These are phyloP conservation scores for Daldinia childiae DNA, from an alignment of 495 filamentous ascomycete genomes.

Conservation along the genomic window DNA sequence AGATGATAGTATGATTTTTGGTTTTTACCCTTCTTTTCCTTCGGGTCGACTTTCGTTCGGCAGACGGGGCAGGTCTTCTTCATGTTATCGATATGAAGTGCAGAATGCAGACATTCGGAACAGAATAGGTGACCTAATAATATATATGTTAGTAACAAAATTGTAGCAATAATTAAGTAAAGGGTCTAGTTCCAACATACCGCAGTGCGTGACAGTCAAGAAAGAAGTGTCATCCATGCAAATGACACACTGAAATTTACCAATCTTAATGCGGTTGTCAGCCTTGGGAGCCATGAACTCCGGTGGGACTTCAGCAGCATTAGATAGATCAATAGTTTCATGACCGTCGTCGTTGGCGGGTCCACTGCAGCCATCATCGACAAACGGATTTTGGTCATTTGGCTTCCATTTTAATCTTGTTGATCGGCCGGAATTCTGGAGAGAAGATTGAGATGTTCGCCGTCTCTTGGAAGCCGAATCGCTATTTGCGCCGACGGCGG, in stretches of 20 bases:
- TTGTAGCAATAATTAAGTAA: neutral
- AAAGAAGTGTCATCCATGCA: slow-evolving; percentile 82
- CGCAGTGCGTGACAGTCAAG: slow-evolving; percentile 82
- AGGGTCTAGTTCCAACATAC: slow-evolving; percentile 60
- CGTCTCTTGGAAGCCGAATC: slow-evolving; percentile 43
- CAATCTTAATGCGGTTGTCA: slow-evolving; percentile 64
- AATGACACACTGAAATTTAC: slow-evolving; percentile 77
- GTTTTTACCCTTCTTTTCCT: slow-evolving; percentile 52
- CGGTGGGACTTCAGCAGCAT: slow-evolving; percentile 62
- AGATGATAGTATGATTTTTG: slow-evolving; percentile 63
- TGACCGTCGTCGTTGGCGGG: slow-evolving; percentile 45
- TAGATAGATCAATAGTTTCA: slow-evolving; percentile 70
- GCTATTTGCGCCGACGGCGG: slow-evolving; percentile 5
- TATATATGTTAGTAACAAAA: slow-evolving; percentile 16
- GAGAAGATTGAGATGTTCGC: slow-evolving; percentile 34
- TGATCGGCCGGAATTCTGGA: slow-evolving; percentile 42
- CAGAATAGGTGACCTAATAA: slow-evolving; percentile 84
- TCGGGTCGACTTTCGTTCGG: slow-evolving; percentile 64
- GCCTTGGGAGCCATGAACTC: slow-evolving; percentile 58
- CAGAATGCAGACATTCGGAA: slow-evolving; percentile 78
- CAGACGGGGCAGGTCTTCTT: slow-evolving; percentile 64
- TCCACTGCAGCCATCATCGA: slow-evolving; percentile 47
- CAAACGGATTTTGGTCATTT: slow-evolving; percentile 26
- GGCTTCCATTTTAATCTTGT: slow-evolving; percentile 45
- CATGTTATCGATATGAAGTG: slow-evolving; percentile 67